Percentiles rank a stretch among this genome's conserved stretches.
Evolutionary conservation across 1,284 basidiomycete genomes (phyloP).

Genomic region (Papiliotrema nemorosa): DNA sequence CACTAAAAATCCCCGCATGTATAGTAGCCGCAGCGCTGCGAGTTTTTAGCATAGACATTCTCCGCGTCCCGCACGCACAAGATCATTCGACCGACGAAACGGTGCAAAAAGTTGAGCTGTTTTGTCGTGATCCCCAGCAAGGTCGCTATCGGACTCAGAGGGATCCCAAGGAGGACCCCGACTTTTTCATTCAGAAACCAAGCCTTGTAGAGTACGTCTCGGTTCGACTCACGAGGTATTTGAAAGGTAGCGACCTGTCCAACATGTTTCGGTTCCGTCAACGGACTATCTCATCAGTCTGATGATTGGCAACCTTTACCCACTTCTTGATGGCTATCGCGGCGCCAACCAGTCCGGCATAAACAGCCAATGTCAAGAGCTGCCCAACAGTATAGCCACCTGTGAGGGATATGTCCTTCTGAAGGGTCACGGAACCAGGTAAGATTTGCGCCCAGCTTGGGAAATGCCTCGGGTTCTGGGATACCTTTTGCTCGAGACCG

Average conservation of each 20-base stretch:
- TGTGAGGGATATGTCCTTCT: neutral
- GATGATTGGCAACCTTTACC: too few relatives aligned
- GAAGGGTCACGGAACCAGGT: neutral
- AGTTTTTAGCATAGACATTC: neutral
- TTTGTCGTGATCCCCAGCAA: neutral
- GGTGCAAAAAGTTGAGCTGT: slow-evolving; percentile 1
- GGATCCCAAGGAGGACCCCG: neutral
- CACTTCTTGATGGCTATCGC: neutral
- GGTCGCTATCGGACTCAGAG: neutral
- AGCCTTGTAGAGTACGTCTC: neutral
- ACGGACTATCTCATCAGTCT: neutral
- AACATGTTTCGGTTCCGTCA: neutral
- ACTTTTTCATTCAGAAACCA: neutral
- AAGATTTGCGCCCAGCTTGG: neutral
- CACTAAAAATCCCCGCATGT: neutral
- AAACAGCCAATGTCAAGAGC: neutral
- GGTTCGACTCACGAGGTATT: neutral
- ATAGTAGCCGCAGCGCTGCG: neutral
- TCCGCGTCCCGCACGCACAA: neutral
- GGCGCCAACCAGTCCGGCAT: neutral
- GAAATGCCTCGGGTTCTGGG: neutral
- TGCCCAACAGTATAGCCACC: neutral
- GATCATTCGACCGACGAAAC: slow-evolving; percentile 1
- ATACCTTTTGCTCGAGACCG: neutral
- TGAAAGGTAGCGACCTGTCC: neutral